Evolutionary conservation across 306 rosid species (phyloP).

Genomic region (Bauhinia variegata): DNA sequence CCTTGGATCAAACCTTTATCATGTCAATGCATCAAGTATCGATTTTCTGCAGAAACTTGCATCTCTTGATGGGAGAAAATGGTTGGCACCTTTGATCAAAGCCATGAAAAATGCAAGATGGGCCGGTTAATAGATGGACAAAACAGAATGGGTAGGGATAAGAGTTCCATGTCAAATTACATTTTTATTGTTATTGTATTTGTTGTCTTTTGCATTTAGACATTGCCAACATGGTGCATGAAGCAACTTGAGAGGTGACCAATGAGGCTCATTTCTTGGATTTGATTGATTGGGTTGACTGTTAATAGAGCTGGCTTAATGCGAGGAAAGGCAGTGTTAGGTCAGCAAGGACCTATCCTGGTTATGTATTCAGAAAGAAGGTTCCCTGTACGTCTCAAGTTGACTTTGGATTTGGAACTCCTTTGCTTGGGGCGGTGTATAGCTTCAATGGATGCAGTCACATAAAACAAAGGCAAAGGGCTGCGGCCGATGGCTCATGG

Average conservation of each 20-base stretch:
- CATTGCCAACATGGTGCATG: not conserved
- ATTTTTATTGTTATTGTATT: conserved; percentile 80
- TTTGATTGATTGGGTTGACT: conserved; percentile 84
- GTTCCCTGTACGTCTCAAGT: conserved; percentile 73
- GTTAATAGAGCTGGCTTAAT: conserved; percentile 82
- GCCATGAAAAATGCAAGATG: conserved; percentile 62
- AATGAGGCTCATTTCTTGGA: conserved; percentile 76
- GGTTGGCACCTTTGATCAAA: conserved; percentile 50
- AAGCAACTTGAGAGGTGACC: conserved; percentile 64
- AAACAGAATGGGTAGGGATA: conserved; percentile 37
- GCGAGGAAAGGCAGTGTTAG: conserved; percentile 65
- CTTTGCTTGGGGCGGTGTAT: conserved; percentile 77
- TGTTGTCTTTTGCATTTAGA: conserved; percentile 52
- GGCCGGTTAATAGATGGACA: conserved; percentile 91
- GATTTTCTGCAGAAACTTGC: conserved; percentile 64
- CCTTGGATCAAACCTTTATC: conserved; percentile 72
- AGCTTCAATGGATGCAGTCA: conserved; percentile 59
- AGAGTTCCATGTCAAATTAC: conserved; percentile 64
- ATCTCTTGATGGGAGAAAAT: conserved; percentile 53
- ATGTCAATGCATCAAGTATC: conserved; percentile 55
- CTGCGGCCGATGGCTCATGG: conserved; percentile 78
- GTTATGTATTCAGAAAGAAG: conserved; percentile 75
- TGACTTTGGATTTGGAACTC: conserved; percentile 83
- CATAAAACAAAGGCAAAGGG: conserved; percentile 85
- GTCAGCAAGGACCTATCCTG: conserved; percentile 58